Conservation (phyloP, 2,329 filamentous ascomycete species). For the Iodosphaeria phyllophila region DNA sequence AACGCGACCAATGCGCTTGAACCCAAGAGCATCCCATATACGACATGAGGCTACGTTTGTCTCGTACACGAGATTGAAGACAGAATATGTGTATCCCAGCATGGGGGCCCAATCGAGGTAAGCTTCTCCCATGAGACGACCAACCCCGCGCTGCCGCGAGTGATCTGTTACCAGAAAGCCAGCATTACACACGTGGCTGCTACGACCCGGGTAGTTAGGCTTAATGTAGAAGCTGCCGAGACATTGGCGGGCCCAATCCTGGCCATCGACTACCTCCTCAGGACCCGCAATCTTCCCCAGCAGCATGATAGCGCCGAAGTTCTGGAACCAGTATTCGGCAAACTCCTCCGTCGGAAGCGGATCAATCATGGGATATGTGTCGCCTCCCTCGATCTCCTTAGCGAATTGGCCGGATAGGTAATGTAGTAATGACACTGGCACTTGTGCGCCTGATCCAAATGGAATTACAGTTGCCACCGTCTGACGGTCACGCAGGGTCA, state of each 20-base stretch:
- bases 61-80: slow-evolving; percentile 91
- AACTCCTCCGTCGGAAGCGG: slow-evolving; percentile 58
- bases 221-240: slow-evolving; percentile 88
- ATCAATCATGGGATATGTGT: slow-evolving; percentile 80
- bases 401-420: slow-evolving; percentile 75
- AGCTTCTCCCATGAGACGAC: slow-evolving; percentile 56
- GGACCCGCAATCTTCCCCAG: slow-evolving; percentile 52
- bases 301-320: slow-evolving; percentile 77
- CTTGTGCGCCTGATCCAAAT: slow-evolving; percentile 56
- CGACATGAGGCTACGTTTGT: slow-evolving; percentile 79
- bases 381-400: slow-evolving; percentile 78
- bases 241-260: slow-evolving; percentile 66
- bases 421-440: slow-evolving; percentile 54
- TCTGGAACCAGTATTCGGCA: slow-evolving; percentile 75
- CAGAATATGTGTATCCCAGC: slow-evolving; percentile 77
- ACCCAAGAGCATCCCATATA: slow-evolving; percentile 83
- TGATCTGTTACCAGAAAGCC: slow-evolving; percentile 60
- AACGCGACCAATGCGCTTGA: slow-evolving; percentile 79
- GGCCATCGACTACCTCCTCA: slow-evolving; percentile 36
- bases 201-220: slow-evolving; percentile 80
- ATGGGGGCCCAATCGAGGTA: slow-evolving; percentile 64
- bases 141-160: slow-evolving; percentile 54
- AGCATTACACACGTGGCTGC: slow-evolving; percentile 80
- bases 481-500: slow-evolving; percentile 67
- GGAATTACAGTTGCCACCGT: slow-evolving; percentile 72